A percentile compares a stretch with the other conserved stretches of the same genome.
These are phyloP conservation scores for Pythium oligandrum DNA, from an alignment of 352 stramenopile species.

Conservation along the genomic window DNA sequence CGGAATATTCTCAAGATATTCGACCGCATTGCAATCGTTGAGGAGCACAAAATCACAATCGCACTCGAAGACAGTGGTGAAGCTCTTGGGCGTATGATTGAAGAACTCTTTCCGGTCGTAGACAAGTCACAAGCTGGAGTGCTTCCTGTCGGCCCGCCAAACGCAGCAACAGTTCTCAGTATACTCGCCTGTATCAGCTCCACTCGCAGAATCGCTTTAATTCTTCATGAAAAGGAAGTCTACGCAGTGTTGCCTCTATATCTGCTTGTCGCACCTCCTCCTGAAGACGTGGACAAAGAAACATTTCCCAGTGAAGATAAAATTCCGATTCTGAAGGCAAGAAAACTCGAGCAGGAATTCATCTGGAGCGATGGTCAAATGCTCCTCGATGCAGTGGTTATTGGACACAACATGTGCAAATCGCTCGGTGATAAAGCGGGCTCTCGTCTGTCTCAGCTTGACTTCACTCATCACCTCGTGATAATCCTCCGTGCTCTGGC, in stretches of 20 bases:
- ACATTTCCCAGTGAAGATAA: no score
- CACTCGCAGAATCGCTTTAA: slow-evolving; percentile 37
- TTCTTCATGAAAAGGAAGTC: slow-evolving; percentile 56
- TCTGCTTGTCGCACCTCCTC: no score
- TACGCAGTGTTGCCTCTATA: slow-evolving; percentile 40
- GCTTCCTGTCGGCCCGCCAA: slow-evolving; percentile 21
- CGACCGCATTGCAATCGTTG: slow-evolving; percentile 41
- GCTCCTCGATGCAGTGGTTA: slow-evolving; percentile 14
- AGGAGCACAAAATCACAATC: slow-evolving; percentile 76
- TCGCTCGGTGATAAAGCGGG: slow-evolving; percentile 28
- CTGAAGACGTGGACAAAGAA: no score
- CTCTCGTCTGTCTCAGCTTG: slow-evolving; percentile 29
- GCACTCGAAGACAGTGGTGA: slow-evolving; percentile 66
- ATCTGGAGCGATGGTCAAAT: slow-evolving; percentile 2
- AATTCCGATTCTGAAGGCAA: no score
- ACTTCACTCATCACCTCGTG: slow-evolving; percentile 35
- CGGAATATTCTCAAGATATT: slow-evolving; percentile 68
- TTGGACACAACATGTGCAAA: slow-evolving; percentile 27
- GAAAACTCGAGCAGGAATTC: no score
- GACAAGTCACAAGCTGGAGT: slow-evolving; percentile 16
- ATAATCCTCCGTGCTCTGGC: slow-evolving; percentile 27
- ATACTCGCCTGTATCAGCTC: slow-evolving; percentile 34
- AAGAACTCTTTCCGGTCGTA: slow-evolving; percentile 29
- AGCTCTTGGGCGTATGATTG: slow-evolving; percentile 37
- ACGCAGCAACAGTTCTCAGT: slow-evolving; percentile 36